Evolutionary conservation across 352 stramenopile genomes (phyloP), one percentile per base, ranked within the genome.

Genomic region (Achlya hypogyna): DNA sequence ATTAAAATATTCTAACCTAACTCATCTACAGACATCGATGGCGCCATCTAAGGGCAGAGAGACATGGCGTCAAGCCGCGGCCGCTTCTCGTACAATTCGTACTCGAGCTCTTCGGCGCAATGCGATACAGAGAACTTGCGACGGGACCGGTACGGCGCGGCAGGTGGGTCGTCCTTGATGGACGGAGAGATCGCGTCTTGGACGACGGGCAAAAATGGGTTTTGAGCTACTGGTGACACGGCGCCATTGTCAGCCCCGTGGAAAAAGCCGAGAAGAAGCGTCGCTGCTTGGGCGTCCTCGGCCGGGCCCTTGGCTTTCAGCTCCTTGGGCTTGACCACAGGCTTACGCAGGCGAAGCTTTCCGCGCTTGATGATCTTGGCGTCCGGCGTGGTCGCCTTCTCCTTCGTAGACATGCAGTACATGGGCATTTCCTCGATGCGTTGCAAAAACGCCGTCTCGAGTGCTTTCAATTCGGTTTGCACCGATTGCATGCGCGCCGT

Each of bases 381-480:
- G 18, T 64, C 52, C 1, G 38, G 16, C 32, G 27, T 31, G 10
- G 27, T 6, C 5, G 32, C 3, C 23, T 58, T 67, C 16, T 53
- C 27, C 51, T 67, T 67, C 5, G 60, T 67, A n/a, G 38, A 58
- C 60, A 67, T 67, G 60, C 60, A 67, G 51, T 67, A 58, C 60
- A 67, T 67, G 40, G 60, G 60, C 60, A 67, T 91, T 56, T 91
- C 82, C 72, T 89, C 89, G 2, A 93, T 72, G 40, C 79, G 74
- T 65, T 88, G 86, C 53, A 91, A 77, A 67, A 91, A 93, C 25
- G 82, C 82, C 1, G 80, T 75, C 74, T 93, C 82, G 0, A 91
- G 74, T 5, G 75, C 65, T 34, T 90, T 78, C 4, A 93, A 72
- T 53, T 93, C 84, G 25, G 87, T 63, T 23, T 91, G 78, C 3